These are phyloP conservation scores for Persicaria maculosa DNA, from an alignment of 148 eudicot species.

Conservation along the genomic window DNA sequence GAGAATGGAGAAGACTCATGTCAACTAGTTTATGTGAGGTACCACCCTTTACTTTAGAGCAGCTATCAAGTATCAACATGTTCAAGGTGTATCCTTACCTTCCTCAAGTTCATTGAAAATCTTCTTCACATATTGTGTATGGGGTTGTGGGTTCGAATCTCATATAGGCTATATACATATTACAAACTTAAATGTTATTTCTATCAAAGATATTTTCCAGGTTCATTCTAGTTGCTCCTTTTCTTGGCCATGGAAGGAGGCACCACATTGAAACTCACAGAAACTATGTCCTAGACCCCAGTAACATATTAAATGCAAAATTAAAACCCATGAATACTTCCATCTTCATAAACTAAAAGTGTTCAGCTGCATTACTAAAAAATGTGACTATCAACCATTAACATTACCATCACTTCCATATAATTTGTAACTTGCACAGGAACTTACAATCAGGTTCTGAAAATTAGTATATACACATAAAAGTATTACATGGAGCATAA, in stretches of 20 bases:
- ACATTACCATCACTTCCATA: neutral
- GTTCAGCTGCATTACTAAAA: neutral
- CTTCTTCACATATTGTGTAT: too few species aligned
- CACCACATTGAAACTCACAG: neutral
- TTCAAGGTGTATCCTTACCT: too few species aligned
- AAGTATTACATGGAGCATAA: too few species aligned
- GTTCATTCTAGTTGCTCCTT: neutral
- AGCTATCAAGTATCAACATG: too few species aligned
- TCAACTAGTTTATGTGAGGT: too few species aligned
- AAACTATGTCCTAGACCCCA: neutral
- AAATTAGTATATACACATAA: too few species aligned
- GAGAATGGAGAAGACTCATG: too few species aligned
- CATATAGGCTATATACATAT: neutral
- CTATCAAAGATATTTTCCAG: neutral
- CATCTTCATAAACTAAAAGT: neutral
- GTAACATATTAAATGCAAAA: neutral
- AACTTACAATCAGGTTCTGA: too few species aligned
- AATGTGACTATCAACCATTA: neutral
- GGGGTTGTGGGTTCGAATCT: too few species aligned
- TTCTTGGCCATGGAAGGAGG: neutral
- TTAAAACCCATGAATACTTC: neutral
- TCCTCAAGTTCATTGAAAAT: too few species aligned
- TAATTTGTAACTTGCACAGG: neutral
- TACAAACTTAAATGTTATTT: neutral
- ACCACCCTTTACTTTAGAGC: too few species aligned